Conservation (phyloP, 2,329 filamentous ascomycete species). For the Chrysoporthe cubensis region DNA sequence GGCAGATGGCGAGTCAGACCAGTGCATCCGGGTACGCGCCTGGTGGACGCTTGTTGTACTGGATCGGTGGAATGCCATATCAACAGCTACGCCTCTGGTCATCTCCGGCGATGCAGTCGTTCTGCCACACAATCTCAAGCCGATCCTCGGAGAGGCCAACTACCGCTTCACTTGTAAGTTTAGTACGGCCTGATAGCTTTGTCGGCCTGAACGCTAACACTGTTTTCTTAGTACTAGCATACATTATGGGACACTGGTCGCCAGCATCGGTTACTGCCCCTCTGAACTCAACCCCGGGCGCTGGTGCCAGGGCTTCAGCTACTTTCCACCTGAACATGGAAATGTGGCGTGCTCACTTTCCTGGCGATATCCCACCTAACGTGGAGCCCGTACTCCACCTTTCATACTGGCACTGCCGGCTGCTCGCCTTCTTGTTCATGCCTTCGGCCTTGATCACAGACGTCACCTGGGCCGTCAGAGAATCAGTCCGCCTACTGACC, state of each 20-base stretch:
- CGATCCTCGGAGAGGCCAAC: slow-evolving; percentile 63
- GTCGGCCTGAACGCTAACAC: slow-evolving; percentile 14
- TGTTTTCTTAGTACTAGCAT: slow-evolving; percentile 26
- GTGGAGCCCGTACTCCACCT: slow-evolving; percentile 64
- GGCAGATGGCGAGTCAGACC: slow-evolving; percentile 61
- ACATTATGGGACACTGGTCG: slow-evolving; percentile 29
- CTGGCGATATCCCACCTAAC: slow-evolving; percentile 56
- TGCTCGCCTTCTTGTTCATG: slow-evolving; percentile 65
- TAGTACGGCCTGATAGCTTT: neutral
- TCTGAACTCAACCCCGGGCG: slow-evolving; percentile 46
- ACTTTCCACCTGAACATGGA: slow-evolving; percentile 64
- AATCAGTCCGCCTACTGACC: slow-evolving; percentile 62
- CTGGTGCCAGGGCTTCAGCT: slow-evolving; percentile 49
- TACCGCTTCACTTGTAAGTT: slow-evolving; percentile 69
- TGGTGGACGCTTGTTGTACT: slow-evolving; percentile 76
- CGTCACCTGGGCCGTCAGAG: slow-evolving; percentile 62
- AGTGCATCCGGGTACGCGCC: slow-evolving; percentile 64
- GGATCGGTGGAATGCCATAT: slow-evolving; percentile 75
- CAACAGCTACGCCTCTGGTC: slow-evolving; percentile 63
- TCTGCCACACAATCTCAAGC: slow-evolving; percentile 61
- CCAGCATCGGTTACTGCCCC: slow-evolving; percentile 41
- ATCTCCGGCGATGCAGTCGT: slow-evolving; percentile 67
- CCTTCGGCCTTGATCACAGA: slow-evolving; percentile 59
- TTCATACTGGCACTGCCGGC: slow-evolving; percentile 71
- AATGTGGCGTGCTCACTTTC: slow-evolving; percentile 67